Percentiles rank a stretch among this genome's conserved stretches.
Evolutionary conservation across 331 rosid genomes (phyloP).

Genomic region (Malus hybrid): DNA sequence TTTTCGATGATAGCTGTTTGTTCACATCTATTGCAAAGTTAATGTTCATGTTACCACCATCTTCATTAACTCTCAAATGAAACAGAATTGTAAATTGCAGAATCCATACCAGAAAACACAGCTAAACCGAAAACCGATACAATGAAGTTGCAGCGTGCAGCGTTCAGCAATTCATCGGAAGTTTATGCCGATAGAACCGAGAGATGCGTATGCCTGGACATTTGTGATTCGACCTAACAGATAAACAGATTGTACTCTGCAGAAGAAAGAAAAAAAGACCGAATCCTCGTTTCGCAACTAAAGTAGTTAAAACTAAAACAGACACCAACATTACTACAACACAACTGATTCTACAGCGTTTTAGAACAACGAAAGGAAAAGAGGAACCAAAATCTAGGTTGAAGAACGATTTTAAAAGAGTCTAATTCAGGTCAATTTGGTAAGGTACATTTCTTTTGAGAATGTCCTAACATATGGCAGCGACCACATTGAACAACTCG

Average conservation of each 20-base stretch:
- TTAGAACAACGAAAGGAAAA: background rate
- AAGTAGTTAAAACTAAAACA: conserved; percentile 21
- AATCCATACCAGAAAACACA: background rate
- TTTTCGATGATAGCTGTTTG: background rate
- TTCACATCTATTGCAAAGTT: background rate
- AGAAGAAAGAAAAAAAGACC: conserved; percentile 19
- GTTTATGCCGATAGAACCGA: background rate
- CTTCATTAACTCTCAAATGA: background rate
- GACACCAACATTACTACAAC: conserved; percentile 54
- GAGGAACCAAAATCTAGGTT: conserved; percentile 18
- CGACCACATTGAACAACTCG: conserved; percentile 96
- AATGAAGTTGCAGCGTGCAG: too few species aligned
- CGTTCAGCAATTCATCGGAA: too few species aligned
- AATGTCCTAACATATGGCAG: conserved; percentile 96
- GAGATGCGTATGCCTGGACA: background rate
- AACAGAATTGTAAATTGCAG: background rate
- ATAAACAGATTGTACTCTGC: conserved; percentile 12
- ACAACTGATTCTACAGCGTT: conserved; percentile 35
- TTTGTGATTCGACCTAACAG: background rate
- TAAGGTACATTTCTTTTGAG: conserved; percentile 92
- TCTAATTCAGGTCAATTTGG: conserved; percentile 43
- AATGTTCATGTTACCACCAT: background rate
- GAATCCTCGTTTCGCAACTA: conserved; percentile 34
- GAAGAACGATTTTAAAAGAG: conserved; percentile 22
- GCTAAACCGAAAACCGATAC: too few species aligned